phyloP scores from a whole-genome alignment of 2,329 filamentous ascomycete species.

The Ophiosphaerella narmari region DNA sequence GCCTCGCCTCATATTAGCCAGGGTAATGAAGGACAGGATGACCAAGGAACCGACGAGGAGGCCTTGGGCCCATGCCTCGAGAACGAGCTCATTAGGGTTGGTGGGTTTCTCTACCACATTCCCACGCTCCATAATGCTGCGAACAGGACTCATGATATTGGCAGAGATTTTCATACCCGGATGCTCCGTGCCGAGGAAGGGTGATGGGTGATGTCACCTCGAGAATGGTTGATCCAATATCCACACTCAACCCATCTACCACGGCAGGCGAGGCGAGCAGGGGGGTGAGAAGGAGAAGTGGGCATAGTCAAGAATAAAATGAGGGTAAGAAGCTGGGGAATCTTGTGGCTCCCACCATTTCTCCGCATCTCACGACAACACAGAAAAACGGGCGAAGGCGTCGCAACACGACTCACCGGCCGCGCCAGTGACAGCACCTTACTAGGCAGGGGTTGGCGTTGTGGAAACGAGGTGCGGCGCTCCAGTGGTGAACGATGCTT shows the following conservation, averaged over 20 bases:
- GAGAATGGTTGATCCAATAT: conserved; percentile 15
- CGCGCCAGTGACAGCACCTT: conserved; percentile 19
- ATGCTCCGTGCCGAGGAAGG: conserved; percentile 21
- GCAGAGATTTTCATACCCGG: conserved; percentile 16
- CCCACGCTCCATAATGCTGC: conserved; percentile 12
- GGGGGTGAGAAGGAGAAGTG: not conserved
- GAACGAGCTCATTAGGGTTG: conserved; percentile 39
- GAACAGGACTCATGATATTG: conserved; percentile 25
- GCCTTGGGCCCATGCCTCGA: conserved; percentile 49
- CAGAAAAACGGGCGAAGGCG: conserved; percentile 18
- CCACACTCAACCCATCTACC: conserved; percentile 18
- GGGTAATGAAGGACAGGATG: conserved; percentile 54
- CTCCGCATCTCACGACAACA: conserved; percentile 39
- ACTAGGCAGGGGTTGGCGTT: conserved; percentile 17
- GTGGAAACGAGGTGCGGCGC: conserved; percentile 16
- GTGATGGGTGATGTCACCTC: conserved; percentile 27
- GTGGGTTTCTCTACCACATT: conserved; percentile 37
- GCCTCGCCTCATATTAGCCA: conserved; percentile 55
- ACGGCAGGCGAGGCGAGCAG: conserved; percentile 16
- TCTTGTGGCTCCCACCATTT: conserved; percentile 30
- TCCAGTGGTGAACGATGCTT: not conserved
- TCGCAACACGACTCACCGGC: conserved; percentile 23
- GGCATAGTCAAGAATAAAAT: conserved; percentile 1
- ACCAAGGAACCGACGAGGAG: conserved; percentile 50
- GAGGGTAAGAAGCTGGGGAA: conserved; percentile 11